Conservation (phyloP, 768 basidiomycete species). For the Dictyophora rubrovolvata region DNA sequence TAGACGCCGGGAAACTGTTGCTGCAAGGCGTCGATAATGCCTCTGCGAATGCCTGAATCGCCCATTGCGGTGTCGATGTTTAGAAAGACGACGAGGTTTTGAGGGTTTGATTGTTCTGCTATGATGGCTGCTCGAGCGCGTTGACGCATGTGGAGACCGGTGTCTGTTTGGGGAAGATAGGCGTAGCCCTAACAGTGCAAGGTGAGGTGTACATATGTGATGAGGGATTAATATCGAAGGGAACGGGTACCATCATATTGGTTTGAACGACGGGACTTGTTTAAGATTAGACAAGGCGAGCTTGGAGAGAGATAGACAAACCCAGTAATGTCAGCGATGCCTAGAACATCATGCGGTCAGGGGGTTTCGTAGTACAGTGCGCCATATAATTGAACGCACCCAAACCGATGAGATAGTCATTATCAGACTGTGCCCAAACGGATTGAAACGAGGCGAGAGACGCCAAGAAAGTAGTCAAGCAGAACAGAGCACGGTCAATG, state of each 20-base stretch:
- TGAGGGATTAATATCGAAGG: too few relatives aligned
- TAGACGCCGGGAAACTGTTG: slow-evolving; percentile 53
- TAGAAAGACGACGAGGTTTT: slow-evolving; percentile 61
- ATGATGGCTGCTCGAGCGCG: slow-evolving; percentile 69
- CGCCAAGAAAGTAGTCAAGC: slow-evolving; percentile 12
- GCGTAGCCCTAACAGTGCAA: slow-evolving; percentile 50
- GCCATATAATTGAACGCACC: too few relatives aligned
- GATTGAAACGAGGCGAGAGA: slow-evolving; percentile 9
- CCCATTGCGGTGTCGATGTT: slow-evolving; percentile 82
- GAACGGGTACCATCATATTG: slow-evolving; percentile 58
- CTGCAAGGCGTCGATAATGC: slow-evolving; percentile 50
- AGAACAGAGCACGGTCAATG: slow-evolving; percentile 14
- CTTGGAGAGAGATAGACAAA: slow-evolving; percentile 18
- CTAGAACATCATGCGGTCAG: too few relatives aligned
- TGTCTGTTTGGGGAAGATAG: slow-evolving; percentile 50
- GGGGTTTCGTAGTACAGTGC: too few relatives aligned
- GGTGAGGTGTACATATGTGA: neutral
- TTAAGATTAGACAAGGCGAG: neutral
- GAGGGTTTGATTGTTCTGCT: slow-evolving; percentile 45
- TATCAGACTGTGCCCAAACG: slow-evolving; percentile 24
- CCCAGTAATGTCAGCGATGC: slow-evolving; percentile 70
- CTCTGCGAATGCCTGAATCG: slow-evolving; percentile 63
- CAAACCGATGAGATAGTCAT: slow-evolving; percentile 45
- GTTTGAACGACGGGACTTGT: slow-evolving; percentile 73
- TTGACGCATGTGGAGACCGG: slow-evolving; percentile 71